Percentiles rank a stretch among this genome's conserved stretches.
Evolutionary conservation across 2,329 filamentous ascomycete species (phyloP).

Genomic region (Polychaeton citri): DNA sequence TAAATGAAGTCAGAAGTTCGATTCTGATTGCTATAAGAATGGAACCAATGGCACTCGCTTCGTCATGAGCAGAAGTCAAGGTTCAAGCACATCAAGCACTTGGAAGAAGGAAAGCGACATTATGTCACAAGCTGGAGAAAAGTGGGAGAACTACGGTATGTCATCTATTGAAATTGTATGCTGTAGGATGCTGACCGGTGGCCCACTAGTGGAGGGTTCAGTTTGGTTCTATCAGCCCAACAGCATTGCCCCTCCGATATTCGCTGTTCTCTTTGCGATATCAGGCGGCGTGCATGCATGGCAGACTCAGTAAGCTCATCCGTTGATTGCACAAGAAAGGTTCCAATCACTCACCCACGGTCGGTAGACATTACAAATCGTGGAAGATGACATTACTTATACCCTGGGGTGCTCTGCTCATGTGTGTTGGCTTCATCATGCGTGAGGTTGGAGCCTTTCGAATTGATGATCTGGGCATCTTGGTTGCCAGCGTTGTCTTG

Average conservation of each 20-base stretch:
- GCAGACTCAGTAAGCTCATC: conserved; percentile 3
- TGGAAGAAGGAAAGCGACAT: no score
- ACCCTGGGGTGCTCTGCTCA: conserved; percentile 39
- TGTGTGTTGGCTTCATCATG: conserved; percentile 38
- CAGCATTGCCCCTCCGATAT: neutral
- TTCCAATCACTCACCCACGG: neutral
- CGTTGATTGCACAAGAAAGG: neutral
- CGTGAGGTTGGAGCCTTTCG: conserved; percentile 41
- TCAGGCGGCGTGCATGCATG: conserved; percentile 3
- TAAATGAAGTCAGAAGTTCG: no score
- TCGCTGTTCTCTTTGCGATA: neutral
- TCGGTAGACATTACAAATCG: conserved; percentile 4
- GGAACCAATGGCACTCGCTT: no score
- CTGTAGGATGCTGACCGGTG: no score
- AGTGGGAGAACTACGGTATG: no score
- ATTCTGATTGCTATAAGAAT: no score
- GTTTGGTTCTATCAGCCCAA: neutral
- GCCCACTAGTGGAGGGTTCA: neutral
- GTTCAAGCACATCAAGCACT: no score
- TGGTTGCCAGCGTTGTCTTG: conserved; percentile 28
- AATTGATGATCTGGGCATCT: conserved; percentile 28
- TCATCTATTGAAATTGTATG: no score
- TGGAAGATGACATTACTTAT: conserved; percentile 44
- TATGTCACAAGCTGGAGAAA: no score
- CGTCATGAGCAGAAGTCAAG: no score